Evolutionary conservation across 441 rosid genomes (phyloP).

Genomic region (Gossypium davidsonii): DNA sequence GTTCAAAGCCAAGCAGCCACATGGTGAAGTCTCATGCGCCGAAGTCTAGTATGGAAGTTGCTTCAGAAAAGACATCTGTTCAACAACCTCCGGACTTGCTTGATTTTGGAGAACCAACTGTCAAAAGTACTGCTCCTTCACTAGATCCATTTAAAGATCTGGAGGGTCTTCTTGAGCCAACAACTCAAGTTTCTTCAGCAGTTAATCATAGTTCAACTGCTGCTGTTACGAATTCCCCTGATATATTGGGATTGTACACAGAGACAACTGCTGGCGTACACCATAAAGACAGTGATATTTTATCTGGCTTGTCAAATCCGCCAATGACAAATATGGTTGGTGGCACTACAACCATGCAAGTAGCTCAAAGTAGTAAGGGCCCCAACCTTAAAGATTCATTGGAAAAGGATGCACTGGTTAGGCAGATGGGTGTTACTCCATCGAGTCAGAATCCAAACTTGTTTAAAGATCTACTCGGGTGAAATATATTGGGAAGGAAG

Average conservation of each 20-base stretch:
- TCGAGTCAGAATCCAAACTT: slow-evolving; percentile 81
- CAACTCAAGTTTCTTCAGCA: slow-evolving; percentile 30
- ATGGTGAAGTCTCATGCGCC: slow-evolving; percentile 24
- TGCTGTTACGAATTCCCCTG: slow-evolving; percentile 31
- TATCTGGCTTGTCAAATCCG: slow-evolving; percentile 38
- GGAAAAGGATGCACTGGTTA: slow-evolving; percentile 84
- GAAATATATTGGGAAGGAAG: slow-evolving; percentile 12
- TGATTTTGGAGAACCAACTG: slow-evolving; percentile 65
- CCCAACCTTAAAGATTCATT: slow-evolving; percentile 64
- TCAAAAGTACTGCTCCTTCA: slow-evolving; percentile 22
- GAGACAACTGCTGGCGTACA: slow-evolving; percentile 38
- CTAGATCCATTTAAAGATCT: slow-evolving; percentile 80
- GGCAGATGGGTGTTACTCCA: slow-evolving; percentile 95
- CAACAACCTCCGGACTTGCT: slow-evolving; percentile 89
- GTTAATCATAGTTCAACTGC: slow-evolving; percentile 14
- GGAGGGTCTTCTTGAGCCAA: slow-evolving; percentile 74
- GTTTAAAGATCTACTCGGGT: slow-evolving; percentile 82
- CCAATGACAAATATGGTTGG: slow-evolving; percentile 18
- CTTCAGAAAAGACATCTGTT: slow-evolving; percentile 31
- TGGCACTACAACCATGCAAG: slow-evolving; percentile 14
- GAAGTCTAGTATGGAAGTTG: slow-evolving; percentile 25
- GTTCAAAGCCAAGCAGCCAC: slow-evolving; percentile 39
- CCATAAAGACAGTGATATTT: slow-evolving; percentile 28
- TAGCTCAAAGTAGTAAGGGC: slow-evolving; percentile 48
- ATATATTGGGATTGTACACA: slow-evolving; percentile 44